Evolutionary conservation across 345 rosid genomes (phyloP).

Genomic region (Salix exigua): DNA sequence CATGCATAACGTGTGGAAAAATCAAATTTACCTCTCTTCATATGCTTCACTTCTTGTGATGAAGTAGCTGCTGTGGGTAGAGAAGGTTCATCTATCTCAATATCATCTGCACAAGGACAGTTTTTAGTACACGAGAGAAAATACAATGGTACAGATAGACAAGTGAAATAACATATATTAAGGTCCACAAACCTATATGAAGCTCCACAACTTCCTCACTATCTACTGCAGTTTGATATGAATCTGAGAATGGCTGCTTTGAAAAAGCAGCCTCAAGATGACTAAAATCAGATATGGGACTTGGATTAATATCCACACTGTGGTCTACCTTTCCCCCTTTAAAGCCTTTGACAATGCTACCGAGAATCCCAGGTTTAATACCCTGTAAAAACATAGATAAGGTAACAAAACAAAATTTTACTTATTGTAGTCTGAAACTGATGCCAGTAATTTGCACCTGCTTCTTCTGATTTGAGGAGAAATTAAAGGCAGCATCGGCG

Average conservation of each 20-base stretch:
- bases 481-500: slow-evolving; percentile 26
- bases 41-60: slow-evolving; percentile 27
- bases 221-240: slow-evolving; percentile 6
- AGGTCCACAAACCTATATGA: slow-evolving; percentile 23
- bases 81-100: slow-evolving; percentile 27
- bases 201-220: slow-evolving; percentile 17
- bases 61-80: slow-evolving; percentile 5
- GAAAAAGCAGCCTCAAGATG: slow-evolving; percentile 19
- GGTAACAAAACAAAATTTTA: neutral
- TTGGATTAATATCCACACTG: neutral
- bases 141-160: neutral
- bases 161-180: slow-evolving; percentile 14
- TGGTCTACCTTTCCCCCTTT: slow-evolving; percentile 12
- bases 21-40: slow-evolving; percentile 13
- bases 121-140: neutral
- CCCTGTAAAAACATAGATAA: slow-evolving; percentile 28
- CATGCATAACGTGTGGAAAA: neutral
- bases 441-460: slow-evolving; percentile 18
- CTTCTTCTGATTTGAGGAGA: slow-evolving; percentile 25
- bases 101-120: slow-evolving; percentile 22
- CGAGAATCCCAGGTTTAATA: slow-evolving; percentile 35
- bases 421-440: neutral
- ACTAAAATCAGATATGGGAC: slow-evolving; percentile 7
- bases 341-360: slow-evolving; percentile 32
- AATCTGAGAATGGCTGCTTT: slow-evolving; percentile 11